A percentile compares a stretch with the other conserved stretches of the same genome.
phyloP scores from a whole-genome alignment of 306 rosid species.

The Prunus mira region DNA sequence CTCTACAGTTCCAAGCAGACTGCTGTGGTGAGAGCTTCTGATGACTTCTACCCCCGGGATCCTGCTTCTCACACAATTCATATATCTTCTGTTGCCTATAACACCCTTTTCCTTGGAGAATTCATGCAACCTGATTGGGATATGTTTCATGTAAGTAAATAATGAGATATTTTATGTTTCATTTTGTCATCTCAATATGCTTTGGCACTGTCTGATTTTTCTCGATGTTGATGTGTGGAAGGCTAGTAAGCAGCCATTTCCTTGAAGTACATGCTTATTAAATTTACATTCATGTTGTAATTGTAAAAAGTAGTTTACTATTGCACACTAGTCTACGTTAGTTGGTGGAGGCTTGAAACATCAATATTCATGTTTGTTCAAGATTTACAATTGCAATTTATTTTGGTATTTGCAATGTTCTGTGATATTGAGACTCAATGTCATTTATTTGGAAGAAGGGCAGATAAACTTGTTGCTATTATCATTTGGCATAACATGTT shows the following conservation, averaged over 20 bases:
- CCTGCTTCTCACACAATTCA: constrained; percentile 97
- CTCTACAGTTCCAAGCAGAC: constrained; percentile 88
- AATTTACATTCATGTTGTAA: background rate
- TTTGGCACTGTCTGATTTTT: background rate
- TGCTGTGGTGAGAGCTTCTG: constrained; percentile 87
- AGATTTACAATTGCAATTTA: background rate
- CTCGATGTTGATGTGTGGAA: background rate
- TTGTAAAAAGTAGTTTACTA: background rate
- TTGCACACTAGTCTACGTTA: background rate
- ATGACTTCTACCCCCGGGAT: constrained; percentile 87
- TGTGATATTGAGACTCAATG: background rate
- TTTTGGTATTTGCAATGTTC: background rate
- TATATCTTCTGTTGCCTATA: constrained; percentile 92
- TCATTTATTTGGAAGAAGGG: background rate
- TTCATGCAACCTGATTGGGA: constrained; percentile 99
- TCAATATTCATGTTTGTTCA: background rate
- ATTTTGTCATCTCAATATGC: background rate
- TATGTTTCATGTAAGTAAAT: constrained; percentile 87
- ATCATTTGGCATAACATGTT: background rate
- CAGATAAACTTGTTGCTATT: background rate
- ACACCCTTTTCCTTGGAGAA: constrained; percentile 92
- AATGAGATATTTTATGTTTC: background rate
- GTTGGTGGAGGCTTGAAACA: background rate
- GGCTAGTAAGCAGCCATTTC: background rate
- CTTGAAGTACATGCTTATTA: background rate